A percentile compares a stretch with the other conserved stretches of the same genome.
These are phyloP conservation scores for Papiliotrema terrestris DNA, from an alignment of 1,284 basidiomycete species.

Conservation along the genomic window DNA sequence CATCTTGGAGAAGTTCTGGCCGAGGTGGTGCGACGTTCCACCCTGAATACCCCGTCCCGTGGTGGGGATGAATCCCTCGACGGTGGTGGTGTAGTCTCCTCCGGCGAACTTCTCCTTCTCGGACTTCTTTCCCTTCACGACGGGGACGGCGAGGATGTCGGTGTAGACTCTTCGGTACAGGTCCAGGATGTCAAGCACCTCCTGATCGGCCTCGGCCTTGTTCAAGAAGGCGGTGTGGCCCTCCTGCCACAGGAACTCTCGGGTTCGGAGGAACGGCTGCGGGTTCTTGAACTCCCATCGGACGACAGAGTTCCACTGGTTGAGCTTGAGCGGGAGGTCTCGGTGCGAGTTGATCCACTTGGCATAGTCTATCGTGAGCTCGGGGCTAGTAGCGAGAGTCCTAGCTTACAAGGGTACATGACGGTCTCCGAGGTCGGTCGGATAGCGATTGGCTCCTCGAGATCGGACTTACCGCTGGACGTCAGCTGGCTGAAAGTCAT, in stretches of 20 bases:
- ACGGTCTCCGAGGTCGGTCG: conserved; percentile 96
- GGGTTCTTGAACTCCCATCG: conserved; percentile 99
- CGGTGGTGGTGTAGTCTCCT: conserved; percentile 94
- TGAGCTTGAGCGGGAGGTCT: conserved; percentile 93
- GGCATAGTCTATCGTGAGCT: conserved; percentile 63
- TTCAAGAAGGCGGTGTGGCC: conserved; percentile 94
- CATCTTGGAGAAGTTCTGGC: conserved; percentile 99
- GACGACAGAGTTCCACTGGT: conserved; percentile 99
- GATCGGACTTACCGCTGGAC: conserved; percentile 77
- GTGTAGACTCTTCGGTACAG: conserved; percentile 96
- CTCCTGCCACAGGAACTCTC: conserved; percentile 99
- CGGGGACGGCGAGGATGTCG: conserved; percentile 94
- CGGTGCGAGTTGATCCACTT: conserved; percentile 99
- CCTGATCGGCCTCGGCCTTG: conserved; percentile 81
- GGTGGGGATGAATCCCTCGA: conserved; percentile 97
- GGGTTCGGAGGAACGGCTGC: conserved; percentile 97
- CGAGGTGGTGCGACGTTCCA: conserved; percentile 95
- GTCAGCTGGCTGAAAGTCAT: conserved; percentile 1
- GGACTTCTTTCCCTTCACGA: conserved; percentile 94
- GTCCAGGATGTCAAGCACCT: conserved; percentile 91
- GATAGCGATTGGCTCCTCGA: conserved; percentile 97
- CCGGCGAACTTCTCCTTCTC: conserved; percentile 99
- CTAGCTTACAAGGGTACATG: conserved; percentile 85
- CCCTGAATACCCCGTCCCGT: conserved; percentile 97
- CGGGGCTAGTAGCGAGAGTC: background rate